Percentiles rank a stretch among this genome's conserved stretches.
Conservation (phyloP, 2,329 filamentous ascomycete species). For the Magnaporthiopsis rhizophila region DNA sequence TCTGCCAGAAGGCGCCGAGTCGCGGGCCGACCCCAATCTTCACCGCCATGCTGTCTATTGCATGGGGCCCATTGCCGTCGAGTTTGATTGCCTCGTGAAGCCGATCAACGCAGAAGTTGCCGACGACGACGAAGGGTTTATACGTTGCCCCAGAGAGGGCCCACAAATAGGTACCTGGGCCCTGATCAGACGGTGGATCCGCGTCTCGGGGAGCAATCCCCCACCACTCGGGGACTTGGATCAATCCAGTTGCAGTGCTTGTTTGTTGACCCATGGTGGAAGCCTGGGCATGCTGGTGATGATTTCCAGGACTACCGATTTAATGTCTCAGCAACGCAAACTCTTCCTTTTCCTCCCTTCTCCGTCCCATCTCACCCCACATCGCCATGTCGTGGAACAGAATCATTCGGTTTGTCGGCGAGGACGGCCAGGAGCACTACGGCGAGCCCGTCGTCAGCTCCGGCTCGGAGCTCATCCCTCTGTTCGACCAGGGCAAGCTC, state of each 20-base stretch:
- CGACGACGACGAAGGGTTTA: no score
- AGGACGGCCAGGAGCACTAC: conserved; percentile 7
- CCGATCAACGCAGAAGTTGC: no score
- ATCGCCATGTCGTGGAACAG: conserved; percentile 5
- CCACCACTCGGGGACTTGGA: neutral
- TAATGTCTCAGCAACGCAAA: neutral
- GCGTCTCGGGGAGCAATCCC: neutral
- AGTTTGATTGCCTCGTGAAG: neutral
- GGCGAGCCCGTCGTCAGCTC: conserved; percentile 6
- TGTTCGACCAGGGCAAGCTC: conserved; percentile 1
- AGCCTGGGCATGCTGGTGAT: neutral
- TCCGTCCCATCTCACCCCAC: neutral
- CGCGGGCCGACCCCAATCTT: neutral
- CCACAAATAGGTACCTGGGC: no score
- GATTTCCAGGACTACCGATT: neutral
- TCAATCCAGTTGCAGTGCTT: neutral
- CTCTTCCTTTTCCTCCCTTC: neutral
- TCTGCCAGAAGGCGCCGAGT: neutral
- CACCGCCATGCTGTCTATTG: neutral
- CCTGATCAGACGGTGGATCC: no score
- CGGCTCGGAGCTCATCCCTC: neutral
- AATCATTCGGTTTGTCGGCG: conserved; percentile 5
- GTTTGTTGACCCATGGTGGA: neutral
- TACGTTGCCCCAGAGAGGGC: no score
- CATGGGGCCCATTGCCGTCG: neutral